A percentile compares a stretch with the other conserved stretches of the same genome.
Evolutionary conservation across 2,329 filamentous ascomycete species (phyloP).

Genomic region (Coniochaeta ligniaria): DNA sequence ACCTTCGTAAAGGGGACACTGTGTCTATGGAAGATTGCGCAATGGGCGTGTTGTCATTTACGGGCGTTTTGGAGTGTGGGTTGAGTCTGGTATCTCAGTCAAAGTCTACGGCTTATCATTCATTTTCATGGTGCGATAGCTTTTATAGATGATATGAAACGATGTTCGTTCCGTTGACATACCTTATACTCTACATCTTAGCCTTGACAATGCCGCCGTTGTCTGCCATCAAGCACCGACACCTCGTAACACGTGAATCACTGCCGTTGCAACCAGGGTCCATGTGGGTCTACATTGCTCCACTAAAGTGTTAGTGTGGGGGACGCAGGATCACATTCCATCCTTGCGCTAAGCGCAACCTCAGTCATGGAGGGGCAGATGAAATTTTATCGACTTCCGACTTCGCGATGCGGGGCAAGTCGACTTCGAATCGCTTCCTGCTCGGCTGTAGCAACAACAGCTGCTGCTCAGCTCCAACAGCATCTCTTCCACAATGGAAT

Average conservation of each 20-base stretch:
- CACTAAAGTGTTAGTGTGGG: neutral
- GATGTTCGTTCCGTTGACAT: too few relatives aligned
- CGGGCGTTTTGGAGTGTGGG: neutral
- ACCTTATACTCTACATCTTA: too few relatives aligned
- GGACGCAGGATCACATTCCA: neutral
- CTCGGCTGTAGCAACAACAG: neutral
- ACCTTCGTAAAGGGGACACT: neutral
- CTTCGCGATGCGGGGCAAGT: neutral
- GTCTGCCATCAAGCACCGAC: too few relatives aligned
- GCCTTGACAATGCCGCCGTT: too few relatives aligned
- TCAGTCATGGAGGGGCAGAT: neutral
- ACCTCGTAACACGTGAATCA: neutral
- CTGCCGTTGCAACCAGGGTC: neutral
- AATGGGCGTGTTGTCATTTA: neutral
- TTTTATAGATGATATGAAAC: neutral
- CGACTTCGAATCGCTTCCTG: neutral
- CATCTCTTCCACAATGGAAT: slow-evolving; percentile 12
- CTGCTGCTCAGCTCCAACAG: neutral
- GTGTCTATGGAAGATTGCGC: neutral
- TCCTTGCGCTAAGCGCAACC: too few relatives aligned
- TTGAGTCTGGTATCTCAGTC: neutral
- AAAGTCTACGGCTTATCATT: neutral
- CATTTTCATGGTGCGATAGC: neutral
- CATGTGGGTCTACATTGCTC: neutral
- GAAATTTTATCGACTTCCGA: neutral